phyloP scores from a whole-genome alignment of 768 basidiomycete species.

The Lenzites betulinus region DNA sequence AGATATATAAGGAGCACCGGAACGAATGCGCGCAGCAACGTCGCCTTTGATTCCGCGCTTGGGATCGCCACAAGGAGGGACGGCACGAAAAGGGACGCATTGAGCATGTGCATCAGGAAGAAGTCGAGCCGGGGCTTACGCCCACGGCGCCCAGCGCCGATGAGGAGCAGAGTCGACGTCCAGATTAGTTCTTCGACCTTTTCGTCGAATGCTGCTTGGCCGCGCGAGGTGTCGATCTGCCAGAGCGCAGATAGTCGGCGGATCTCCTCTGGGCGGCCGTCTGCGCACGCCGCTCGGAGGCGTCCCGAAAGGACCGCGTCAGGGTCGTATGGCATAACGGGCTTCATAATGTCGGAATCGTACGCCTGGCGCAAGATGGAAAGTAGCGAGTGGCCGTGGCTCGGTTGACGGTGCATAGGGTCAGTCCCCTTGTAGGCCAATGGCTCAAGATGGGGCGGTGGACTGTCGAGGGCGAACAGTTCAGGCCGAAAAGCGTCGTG shows the following conservation, averaged over 20 bases:
- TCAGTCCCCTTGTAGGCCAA: not conserved
- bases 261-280: slow-evolving; percentile 48
- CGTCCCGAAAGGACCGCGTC: slow-evolving; percentile 43
- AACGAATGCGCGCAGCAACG: slow-evolving; percentile 47
- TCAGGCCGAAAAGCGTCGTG: slow-evolving; percentile 35
- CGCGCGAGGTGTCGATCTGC: slow-evolving; percentile 36
- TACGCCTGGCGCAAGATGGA: slow-evolving; percentile 53
- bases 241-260: slow-evolving; percentile 44
- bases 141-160: slow-evolving; percentile 47
- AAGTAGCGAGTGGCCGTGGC: slow-evolving; percentile 44
- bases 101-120: slow-evolving; percentile 63
- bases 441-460: not conserved
- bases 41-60: slow-evolving; percentile 41
- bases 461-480: slow-evolving; percentile 33
- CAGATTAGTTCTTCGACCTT: slow-evolving; percentile 55
- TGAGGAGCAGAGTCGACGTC: slow-evolving; percentile 48
- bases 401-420: slow-evolving; percentile 26
- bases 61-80: slow-evolving; percentile 39
- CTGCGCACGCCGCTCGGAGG: slow-evolving; percentile 34
- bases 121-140: slow-evolving; percentile 54
- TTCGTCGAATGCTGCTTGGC: slow-evolving; percentile 38
- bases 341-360: slow-evolving; percentile 49
- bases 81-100: slow-evolving; percentile 51
- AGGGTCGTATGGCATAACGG: slow-evolving; percentile 54
- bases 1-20: slow-evolving; percentile 39